Evolutionary conservation across 352 stramenopile species (phyloP).

Genomic region (Phytophthora agathidicida): DNA sequence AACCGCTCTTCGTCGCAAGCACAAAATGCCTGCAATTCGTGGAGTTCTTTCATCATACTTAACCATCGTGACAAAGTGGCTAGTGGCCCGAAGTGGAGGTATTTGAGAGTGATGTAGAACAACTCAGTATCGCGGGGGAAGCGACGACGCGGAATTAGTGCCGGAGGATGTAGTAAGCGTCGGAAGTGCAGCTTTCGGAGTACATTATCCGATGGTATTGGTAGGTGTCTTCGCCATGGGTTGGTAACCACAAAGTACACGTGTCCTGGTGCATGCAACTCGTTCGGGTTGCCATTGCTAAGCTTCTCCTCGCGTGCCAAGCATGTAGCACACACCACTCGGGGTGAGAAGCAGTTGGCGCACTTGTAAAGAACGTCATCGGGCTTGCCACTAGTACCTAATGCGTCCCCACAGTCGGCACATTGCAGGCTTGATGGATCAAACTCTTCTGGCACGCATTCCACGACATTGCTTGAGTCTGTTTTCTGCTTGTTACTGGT

Average conservation of each 20-base stretch:
- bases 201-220: slow-evolving; percentile 15
- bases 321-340: slow-evolving; percentile 58
- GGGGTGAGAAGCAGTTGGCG: slow-evolving; percentile 58
- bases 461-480: background rate
- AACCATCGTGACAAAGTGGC: slow-evolving; percentile 59
- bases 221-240: slow-evolving; percentile 46
- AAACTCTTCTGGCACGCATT: slow-evolving; percentile 9
- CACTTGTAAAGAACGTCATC: slow-evolving; percentile 66
- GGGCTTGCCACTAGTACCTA: slow-evolving; percentile 20
- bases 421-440: slow-evolving; percentile 19
- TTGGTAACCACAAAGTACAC: slow-evolving; percentile 68
- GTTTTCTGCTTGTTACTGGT: slow-evolving; percentile 24
- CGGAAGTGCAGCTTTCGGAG: slow-evolving; percentile 40
- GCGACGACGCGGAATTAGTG: slow-evolving; percentile 59
- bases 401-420: slow-evolving; percentile 32
- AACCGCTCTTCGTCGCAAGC: slow-evolving; percentile 61
- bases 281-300: slow-evolving; percentile 48
- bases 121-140: slow-evolving; percentile 62
- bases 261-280: slow-evolving; percentile 65
- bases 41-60: slow-evolving; percentile 58
- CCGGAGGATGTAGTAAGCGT: slow-evolving; percentile 53
- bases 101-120: slow-evolving; percentile 69
- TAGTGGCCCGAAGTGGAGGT: slow-evolving; percentile 71
- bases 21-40: slow-evolving; percentile 71
- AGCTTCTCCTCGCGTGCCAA: slow-evolving; percentile 54